These are phyloP conservation scores for Nothomitra cinnamomea DNA, from an alignment of 2,329 filamentous ascomycete species.

Conservation along the genomic window DNA sequence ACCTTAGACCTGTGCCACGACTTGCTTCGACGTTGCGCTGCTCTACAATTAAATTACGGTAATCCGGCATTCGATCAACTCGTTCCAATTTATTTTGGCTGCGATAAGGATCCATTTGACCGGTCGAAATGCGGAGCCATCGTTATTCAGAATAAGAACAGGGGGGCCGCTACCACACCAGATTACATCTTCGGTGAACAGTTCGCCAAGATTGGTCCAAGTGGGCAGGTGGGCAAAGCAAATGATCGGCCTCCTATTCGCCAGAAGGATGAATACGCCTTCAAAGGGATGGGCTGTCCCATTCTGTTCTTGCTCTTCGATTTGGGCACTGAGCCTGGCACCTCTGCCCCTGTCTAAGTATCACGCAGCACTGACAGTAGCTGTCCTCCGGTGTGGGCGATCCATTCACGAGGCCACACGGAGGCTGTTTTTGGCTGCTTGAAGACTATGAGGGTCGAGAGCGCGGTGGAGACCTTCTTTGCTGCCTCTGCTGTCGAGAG, in stretches of 20 bases:
- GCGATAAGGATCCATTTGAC: background rate
- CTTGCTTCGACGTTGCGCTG: background rate
- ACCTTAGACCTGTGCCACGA: background rate
- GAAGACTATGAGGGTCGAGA: background rate
- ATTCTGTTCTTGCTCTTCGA: slow-evolving; percentile 1
- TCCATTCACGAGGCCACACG: slow-evolving; percentile 1
- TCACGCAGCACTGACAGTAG: background rate
- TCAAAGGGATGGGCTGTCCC: background rate
- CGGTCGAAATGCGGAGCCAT: background rate
- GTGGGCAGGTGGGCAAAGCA: background rate
- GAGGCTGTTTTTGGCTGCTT: background rate
- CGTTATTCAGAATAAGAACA: background rate
- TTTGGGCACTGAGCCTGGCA: background rate
- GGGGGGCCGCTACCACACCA: background rate
- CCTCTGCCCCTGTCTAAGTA: background rate
- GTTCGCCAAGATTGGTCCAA: background rate
- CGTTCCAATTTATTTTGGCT: background rate
- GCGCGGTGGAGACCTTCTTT: background rate
- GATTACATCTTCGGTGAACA: background rate
- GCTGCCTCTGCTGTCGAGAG: background rate
- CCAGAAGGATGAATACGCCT: background rate
- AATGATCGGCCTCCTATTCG: background rate
- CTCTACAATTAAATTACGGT: background rate
- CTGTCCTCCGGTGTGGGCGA: background rate
- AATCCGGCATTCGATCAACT: background rate